Percentiles rank a stretch among this genome's conserved stretches.
These are phyloP conservation scores for Pseudogymnoascus sp. DNA, from an alignment of 2,329 filamentous ascomycete species.

Conservation along the genomic window DNA sequence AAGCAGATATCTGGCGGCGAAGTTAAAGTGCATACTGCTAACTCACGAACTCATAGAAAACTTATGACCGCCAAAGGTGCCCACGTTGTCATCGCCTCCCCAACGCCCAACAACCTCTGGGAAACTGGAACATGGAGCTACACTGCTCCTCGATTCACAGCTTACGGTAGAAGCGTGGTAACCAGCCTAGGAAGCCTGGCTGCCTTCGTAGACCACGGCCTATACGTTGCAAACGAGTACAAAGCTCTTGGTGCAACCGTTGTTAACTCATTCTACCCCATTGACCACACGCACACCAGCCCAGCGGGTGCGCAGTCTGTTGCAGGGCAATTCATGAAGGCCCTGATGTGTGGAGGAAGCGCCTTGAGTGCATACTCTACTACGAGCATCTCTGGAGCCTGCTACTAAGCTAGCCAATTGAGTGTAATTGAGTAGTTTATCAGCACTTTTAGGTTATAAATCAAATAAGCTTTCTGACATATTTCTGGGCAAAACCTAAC, in stretches of 20 bases:
- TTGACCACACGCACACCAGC: constrained; percentile 55
- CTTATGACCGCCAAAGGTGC: constrained; percentile 41
- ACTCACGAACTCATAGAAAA: constrained; percentile 10
- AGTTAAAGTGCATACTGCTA: not conserved
- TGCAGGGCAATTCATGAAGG: constrained; percentile 52
- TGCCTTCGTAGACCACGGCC: constrained; percentile 51
- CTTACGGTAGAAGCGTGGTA: constrained; percentile 43
- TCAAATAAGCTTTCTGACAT: not conserved
- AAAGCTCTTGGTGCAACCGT: constrained; percentile 38
- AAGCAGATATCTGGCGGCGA: not conserved
- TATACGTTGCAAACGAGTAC: constrained; percentile 45
- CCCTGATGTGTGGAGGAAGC: constrained; percentile 23
- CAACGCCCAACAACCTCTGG: constrained; percentile 57
- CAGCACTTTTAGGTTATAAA: not conserved
- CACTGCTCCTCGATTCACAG: constrained; percentile 46
- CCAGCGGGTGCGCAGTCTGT: constrained; percentile 46
- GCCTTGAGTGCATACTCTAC: constrained; percentile 21
- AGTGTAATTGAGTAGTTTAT: not conserved
- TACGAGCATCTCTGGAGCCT: constrained; percentile 21
- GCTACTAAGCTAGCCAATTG: constrained; percentile 15
- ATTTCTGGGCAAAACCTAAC: not conserved
- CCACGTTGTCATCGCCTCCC: constrained; percentile 49
- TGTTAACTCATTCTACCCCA: constrained; percentile 45
- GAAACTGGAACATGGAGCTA: constrained; percentile 45
- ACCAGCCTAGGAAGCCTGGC: constrained; percentile 30